These are phyloP conservation scores for Cystofilobasidium bisporidii DNA, from an alignment of 768 basidiomycete genomes.

Conservation along the genomic window DNA sequence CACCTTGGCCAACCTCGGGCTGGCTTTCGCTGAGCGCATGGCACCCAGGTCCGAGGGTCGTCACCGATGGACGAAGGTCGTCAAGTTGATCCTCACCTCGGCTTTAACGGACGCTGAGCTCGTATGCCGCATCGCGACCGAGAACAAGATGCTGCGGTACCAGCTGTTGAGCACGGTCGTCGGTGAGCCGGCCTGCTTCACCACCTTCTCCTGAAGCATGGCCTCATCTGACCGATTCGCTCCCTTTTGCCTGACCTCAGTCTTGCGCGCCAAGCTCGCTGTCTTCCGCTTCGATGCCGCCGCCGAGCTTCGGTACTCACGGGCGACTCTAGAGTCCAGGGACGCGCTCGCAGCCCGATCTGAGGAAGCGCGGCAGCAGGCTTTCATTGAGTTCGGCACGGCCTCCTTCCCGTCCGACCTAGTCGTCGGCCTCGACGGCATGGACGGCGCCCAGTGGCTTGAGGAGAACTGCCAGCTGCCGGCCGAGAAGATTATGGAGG, in stretches of 20 bases:
- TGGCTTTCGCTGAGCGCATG: conserved; percentile 11
- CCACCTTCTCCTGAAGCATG: conserved; percentile 30
- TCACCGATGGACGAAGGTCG: conserved; percentile 39
- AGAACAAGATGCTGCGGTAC: conserved; percentile 33
- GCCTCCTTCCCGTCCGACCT: conserved; percentile 45
- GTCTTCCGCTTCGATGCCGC: no score
- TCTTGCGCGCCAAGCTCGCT: no score
- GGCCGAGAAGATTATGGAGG: conserved; percentile 43
- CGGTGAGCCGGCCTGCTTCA: conserved; percentile 47
- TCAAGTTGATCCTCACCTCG: no score
- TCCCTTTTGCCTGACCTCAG: conserved; percentile 39
- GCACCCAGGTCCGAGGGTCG: no score
- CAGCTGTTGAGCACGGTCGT: conserved; percentile 41
- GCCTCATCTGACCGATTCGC: conserved; percentile 47
- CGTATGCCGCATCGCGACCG: conserved; percentile 13
- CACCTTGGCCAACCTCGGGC: conserved; percentile 46
- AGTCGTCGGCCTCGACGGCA: conserved; percentile 34
- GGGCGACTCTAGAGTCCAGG: conserved; percentile 42
- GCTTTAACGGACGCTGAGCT: no score
- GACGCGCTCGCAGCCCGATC: conserved; percentile 47
- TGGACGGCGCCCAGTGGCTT: conserved; percentile 43
- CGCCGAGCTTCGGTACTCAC: no score
- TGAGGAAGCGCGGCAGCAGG: conserved; percentile 49
- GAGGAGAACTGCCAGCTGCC: conserved; percentile 42
- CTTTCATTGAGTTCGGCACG: conserved; percentile 46